A percentile compares a stretch with the other conserved stretches of the same genome.
phyloP scores from a whole-genome alignment of 2,329 filamentous ascomycete genomes.

The Penicillium expansum region DNA sequence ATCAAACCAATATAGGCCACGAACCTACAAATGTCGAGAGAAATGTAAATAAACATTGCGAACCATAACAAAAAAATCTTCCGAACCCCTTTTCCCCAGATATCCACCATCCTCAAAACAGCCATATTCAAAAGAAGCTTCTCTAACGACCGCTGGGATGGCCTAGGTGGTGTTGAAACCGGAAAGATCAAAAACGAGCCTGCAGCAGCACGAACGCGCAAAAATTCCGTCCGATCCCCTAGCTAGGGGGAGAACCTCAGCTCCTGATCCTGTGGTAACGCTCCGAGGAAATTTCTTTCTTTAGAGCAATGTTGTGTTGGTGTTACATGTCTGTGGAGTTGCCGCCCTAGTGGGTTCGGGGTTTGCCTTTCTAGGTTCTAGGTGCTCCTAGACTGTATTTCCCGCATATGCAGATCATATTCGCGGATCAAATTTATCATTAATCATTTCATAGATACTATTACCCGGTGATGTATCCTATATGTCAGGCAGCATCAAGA shows the following conservation, averaged over 20 bases:
- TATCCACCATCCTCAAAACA: slow-evolving; percentile 3
- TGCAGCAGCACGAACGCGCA: slow-evolving; percentile 23
- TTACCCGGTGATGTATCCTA: neutral
- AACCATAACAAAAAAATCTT: neutral
- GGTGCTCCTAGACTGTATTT: slow-evolving; percentile 4
- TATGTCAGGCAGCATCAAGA: neutral
- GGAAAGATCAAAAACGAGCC: slow-evolving; percentile 16
- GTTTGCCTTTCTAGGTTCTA: neutral
- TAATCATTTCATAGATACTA: no score
- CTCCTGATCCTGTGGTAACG: neutral
- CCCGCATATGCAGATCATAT: slow-evolving; percentile 14
- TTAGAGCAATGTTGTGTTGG: slow-evolving; percentile 1
- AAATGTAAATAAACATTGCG: neutral
- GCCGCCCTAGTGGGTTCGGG: neutral
- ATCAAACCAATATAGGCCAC: neutral
- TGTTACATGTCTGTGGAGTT: neutral
- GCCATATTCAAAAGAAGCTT: slow-evolving; percentile 23
- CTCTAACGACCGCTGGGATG: slow-evolving; percentile 19
- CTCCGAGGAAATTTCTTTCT: neutral
- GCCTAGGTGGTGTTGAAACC: slow-evolving; percentile 23
- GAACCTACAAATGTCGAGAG: neutral
- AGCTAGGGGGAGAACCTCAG: neutral
- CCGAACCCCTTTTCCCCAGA: slow-evolving; percentile 2
- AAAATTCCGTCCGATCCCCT: slow-evolving; percentile 8
- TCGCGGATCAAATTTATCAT: neutral